Evolutionary conservation across 208 protist species (phyloP), one percentile per base, ranked within the genome.

Genomic region (Willaertia magna): DNA sequence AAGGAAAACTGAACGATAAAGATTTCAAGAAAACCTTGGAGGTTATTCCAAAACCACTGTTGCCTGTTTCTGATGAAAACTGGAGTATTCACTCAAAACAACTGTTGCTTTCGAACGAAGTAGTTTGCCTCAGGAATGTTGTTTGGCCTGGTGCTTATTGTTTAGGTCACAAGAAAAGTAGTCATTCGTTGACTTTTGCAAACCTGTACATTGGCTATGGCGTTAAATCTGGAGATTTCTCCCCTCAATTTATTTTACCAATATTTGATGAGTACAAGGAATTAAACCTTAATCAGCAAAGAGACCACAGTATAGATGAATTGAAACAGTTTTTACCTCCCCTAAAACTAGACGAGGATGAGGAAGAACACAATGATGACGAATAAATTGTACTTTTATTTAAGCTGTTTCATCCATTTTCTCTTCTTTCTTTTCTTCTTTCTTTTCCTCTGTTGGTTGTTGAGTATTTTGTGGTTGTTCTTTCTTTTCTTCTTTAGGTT

Each of bases 351-450:
- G 34, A 67, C 26, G 34, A 67, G n/a, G 55, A 67, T 11, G 55
- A 59, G 16, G 51, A 59, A 16, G 51, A 59, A 3, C 51, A 59
- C 16, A 16, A 12, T n/a, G 51, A n/a, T n/a, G n/a, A 59, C 26
- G 51, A 59, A 59, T 59, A 59, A 59, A 59, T 59, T 59, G 26
- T 59, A n/a, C 4, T 59, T 74, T 49, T 52, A 44, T 84, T 61
- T 84, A 52, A 44, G 34, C 12, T 20, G 26, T 61, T 39, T 30
- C 34, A n/a, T 84, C 79, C 79, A 84, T 84, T 30, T 84, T 84
- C 22, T 59, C 49, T 26, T 42, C 46, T n/a, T 83, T 39, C 20
- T 82, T 16, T 34, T 49, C 43, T 46, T 6, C 2, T 46, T 39
- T 26, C 26, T 40, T 7, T 12, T 20, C 39, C 34, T 55, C 49